These are phyloP conservation scores for Niveomyces coronatus DNA, from an alignment of 2,329 filamentous ascomycete genomes.

Conservation along the genomic window DNA sequence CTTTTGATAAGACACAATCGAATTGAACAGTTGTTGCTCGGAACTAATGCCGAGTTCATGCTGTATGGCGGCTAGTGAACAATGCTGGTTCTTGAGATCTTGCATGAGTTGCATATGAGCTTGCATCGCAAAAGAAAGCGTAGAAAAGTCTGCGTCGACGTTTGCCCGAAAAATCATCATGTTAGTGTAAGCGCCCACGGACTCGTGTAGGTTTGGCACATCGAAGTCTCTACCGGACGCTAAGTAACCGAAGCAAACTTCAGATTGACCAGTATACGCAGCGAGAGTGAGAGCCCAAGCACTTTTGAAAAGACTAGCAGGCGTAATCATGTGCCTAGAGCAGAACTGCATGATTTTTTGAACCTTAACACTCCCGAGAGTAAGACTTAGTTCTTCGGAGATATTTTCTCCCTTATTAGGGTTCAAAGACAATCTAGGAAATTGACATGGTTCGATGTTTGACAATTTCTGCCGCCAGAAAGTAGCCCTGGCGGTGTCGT, in stretches of 20 bases:
- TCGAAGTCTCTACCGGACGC: background rate
- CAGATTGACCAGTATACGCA: background rate
- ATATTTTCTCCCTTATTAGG: background rate
- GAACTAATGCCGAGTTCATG: background rate
- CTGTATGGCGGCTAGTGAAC: conserved; percentile 1
- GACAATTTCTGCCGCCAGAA: background rate
- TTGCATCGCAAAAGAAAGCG: background rate
- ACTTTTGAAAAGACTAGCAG: background rate
- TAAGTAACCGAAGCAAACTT: conserved; percentile 4
- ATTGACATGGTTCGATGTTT: background rate
- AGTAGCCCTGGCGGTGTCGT: background rate
- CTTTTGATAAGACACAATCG: background rate
- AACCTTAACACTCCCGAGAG: background rate
- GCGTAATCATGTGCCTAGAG: background rate
- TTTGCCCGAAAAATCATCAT: background rate
- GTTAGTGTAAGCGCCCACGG: conserved; percentile 1
- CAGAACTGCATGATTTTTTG: background rate
- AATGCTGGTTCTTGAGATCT: background rate
- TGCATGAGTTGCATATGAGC: background rate
- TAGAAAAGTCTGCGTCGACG: background rate
- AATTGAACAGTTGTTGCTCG: conserved; percentile 1
- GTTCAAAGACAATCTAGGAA: background rate
- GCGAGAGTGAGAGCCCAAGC: background rate
- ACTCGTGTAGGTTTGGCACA: background rate
- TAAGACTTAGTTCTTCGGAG: background rate